Evolutionary conservation across 371 early-diverging fungal species (phyloP), one percentile per base, ranked within the genome.

Genomic region (Parasitella parasitica): DNA sequence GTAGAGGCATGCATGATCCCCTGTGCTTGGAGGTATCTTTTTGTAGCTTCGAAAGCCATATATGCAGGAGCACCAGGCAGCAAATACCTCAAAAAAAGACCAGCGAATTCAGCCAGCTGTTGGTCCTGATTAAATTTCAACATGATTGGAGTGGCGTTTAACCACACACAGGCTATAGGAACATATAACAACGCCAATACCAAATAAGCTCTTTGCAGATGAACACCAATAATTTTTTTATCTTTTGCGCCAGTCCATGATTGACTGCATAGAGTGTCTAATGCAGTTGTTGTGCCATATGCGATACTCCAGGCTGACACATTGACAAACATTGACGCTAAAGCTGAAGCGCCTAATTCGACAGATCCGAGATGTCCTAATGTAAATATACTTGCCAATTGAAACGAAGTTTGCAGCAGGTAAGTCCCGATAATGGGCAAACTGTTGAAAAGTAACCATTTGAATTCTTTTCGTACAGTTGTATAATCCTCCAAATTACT

Each of bases 181-280:
- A 91, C 63, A 48, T 86, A 80, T 28, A 93, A 59, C 6, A 89
- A 1, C 38, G 81, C 54, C 57, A 91, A 75, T 53, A 93, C 77
- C 12, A 95, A 68, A n/a, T 95, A 81, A 0, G 90, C 89, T 12
- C 96, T 86, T 73, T 94, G 94, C 36, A 96, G 69, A 54, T 94
- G 90, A 15, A 92, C 75, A 11, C 96, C 95, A 5, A 93, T 74
- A 9, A 87, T 66, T 27, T 84, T 85, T 54, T 83, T 83, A 73
- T 94, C 91, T 20, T 66, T 71, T 6, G 87, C 75, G 0, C 86
- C 93, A 0, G 95, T 94, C 72, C 81, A 92, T 22, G 92, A 85
- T 73, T 97, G 96, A 22, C 91, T 88, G 63, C 94, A 94, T 48
- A 97, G 77, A 4, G 95, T 94, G 71, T 97, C 96, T 20, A 97